These are phyloP conservation scores for Cryptococcus maquisensis DNA, from an alignment of 1,284 basidiomycete species.

Conservation along the genomic window DNA sequence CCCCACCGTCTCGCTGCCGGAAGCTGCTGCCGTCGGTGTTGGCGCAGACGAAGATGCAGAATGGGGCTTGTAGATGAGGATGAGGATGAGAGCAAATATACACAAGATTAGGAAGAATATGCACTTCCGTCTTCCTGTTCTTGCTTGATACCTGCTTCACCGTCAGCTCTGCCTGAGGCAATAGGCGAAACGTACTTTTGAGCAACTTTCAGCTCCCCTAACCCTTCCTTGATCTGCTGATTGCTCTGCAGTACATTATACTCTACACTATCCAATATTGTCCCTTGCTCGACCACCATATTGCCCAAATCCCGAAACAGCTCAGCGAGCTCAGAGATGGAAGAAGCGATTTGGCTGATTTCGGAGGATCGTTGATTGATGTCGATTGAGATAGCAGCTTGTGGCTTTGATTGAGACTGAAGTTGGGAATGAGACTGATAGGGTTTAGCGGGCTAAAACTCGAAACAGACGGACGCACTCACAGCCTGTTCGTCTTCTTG, in stretches of 20 bases:
- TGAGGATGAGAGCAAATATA: constrained; percentile 68
- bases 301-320: constrained; percentile 91
- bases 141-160: constrained; percentile 75
- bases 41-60: constrained; percentile 1
- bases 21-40: neutral
- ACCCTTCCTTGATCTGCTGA: constrained; percentile 74
- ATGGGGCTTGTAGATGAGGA: constrained; percentile 49
- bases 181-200: constrained; percentile 58
- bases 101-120: constrained; percentile 87
- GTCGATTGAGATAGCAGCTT: constrained; percentile 50
- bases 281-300: constrained; percentile 97
- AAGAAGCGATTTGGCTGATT: constrained; percentile 85
- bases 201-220: constrained; percentile 76
- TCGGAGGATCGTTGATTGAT: constrained; percentile 69
- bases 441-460: neutral
- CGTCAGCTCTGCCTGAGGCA: constrained; percentile 1
- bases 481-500: constrained; percentile 78
- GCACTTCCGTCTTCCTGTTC: constrained; percentile 83
- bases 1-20: neutral
- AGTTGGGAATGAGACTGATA: constrained; percentile 38
- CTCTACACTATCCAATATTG: constrained; percentile 91
- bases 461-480: constrained; percentile 18
- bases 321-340: constrained; percentile 85
- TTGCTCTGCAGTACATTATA: constrained; percentile 95
- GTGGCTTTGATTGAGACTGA: constrained; percentile 50